Conservation (phyloP, 768 basidiomycete species). For the Mycena haematopus region DNA sequence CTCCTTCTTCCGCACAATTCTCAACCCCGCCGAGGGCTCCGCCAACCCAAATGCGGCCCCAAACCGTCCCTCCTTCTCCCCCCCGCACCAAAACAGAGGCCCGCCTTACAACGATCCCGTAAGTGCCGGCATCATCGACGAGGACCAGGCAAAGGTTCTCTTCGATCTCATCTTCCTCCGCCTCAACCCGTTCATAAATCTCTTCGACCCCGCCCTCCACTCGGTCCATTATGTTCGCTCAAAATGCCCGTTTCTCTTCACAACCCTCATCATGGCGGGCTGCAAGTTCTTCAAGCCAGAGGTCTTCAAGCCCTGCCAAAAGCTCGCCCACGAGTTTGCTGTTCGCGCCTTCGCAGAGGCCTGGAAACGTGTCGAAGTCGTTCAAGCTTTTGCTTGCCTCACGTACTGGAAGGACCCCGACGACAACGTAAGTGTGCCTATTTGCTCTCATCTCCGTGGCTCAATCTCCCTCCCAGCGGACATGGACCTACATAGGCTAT, state of each 20-base stretch:
- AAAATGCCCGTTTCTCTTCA: constrained; percentile 84
- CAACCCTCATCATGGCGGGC: constrained; percentile 82
- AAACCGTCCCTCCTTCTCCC: constrained; percentile 46
- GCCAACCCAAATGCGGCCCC: constrained; percentile 39
- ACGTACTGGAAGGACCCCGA: constrained; percentile 92
- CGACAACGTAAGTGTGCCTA: constrained; percentile 64
- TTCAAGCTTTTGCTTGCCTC: constrained; percentile 88
- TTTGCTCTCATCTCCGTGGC: constrained; percentile 25
- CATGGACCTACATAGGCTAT: constrained; percentile 89
- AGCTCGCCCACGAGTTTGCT: constrained; percentile 76
- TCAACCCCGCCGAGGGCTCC: constrained; percentile 70
- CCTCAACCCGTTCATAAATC: constrained; percentile 87
- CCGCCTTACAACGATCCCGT: constrained; percentile 65
- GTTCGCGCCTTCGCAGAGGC: constrained; percentile 77
- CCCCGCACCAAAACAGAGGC: constrained; percentile 40
- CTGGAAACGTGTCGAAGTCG: constrained; percentile 85
- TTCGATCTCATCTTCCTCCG: constrained; percentile 84
- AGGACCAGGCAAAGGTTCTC: constrained; percentile 70
- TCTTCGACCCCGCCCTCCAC: constrained; percentile 89
- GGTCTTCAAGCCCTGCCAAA: constrained; percentile 70
- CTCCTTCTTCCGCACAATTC: constrained; percentile 84
- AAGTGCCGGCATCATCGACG: constrained; percentile 70
- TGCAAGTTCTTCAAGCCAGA: constrained; percentile 83
- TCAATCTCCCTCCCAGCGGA: constrained; percentile 55
- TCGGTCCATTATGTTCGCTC: constrained; percentile 80